Base-by-base conservation (phyloP, 2,329 filamentous ascomycete species). In the Aureobasidium sp. region DNA sequence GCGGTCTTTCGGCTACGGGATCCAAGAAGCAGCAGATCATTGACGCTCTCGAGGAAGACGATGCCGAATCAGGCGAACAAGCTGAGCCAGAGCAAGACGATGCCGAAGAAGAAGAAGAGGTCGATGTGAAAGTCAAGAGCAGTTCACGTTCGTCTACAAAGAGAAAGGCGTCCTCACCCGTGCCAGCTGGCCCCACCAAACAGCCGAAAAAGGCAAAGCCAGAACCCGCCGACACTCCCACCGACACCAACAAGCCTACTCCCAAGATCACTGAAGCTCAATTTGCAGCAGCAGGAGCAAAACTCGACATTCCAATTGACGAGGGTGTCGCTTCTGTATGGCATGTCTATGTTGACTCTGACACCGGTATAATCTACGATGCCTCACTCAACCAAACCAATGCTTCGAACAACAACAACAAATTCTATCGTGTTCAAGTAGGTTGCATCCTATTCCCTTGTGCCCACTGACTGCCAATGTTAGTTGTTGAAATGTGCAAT, bases 301-400 rank as follows among this genome's bases (percentile, higher is more conserved):
- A 73, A 43, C 69, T 79, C n/a, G 71, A 72, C 7, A 72, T 82
- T 27, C 76, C 78, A 1, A 69, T 84, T 2, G 81, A 84, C 63
- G 78, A 80, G 46, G 70, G 67, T 17, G 69, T 73, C 37, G 29
- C 46, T 59, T 26, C 62, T 32, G 62, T 63, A 13, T 74, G 73
- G 60, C 67, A 68, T 12, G 89, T 95, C 36, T 86, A 88, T 69
- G 82, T 93, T 62, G 87, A 87, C 64, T 61, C 65, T 12, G 74
- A 32, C 53, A 44, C n/a, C 27, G 84, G 85, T 24, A 75, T 87
- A 61, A 90, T 93, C 52, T 93, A 84, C 72, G 90, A 95, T 70
- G 90, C 88, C 0, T 86, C 88, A 0, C 78, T 95, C 50, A 94
- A 92, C 67, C 88, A 92, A 71, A 88, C 90, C 12, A 89, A 91